Evolutionary conservation across 192 early-diverging fungal genomes (phyloP).

Genomic region (Linnemannia zychae): DNA sequence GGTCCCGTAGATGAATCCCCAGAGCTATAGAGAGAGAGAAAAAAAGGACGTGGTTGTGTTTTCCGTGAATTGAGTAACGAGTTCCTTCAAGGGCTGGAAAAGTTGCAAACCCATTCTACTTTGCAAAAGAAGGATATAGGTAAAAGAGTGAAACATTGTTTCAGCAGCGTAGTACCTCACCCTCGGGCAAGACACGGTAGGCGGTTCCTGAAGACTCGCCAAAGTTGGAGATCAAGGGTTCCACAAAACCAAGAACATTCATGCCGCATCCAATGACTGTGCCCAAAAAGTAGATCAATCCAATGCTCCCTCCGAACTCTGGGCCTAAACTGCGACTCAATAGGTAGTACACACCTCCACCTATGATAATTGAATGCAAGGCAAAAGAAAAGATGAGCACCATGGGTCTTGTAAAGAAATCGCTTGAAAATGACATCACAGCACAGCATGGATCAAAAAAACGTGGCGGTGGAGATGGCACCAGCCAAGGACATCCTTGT

Average conservation of each 20-base stretch:
- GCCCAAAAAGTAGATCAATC: conserved; percentile 73
- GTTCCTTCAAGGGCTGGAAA: background rate
- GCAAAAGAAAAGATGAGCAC: background rate
- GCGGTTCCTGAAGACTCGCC: conserved; percentile 65
- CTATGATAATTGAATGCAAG: conserved; percentile 21
- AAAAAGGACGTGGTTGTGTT: background rate
- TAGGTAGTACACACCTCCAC: conserved; percentile 80
- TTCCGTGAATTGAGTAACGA: background rate
- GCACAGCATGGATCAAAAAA: background rate
- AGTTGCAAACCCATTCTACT: background rate
- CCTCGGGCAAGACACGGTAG: conserved; percentile 67
- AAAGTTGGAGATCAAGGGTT: conserved; percentile 74
- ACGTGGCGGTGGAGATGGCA: background rate
- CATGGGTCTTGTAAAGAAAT: background rate
- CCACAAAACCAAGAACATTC: conserved; percentile 76
- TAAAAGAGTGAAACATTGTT: background rate
- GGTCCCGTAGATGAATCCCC: conserved; percentile 69
- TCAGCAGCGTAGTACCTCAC: conserved; percentile 27
- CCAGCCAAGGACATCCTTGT: background rate
- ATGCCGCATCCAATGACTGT: conserved; percentile 71
- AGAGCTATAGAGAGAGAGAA: conserved; percentile 57
- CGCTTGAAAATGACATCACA: background rate
- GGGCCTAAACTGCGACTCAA: conserved; percentile 75
- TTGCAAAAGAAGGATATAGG: background rate
- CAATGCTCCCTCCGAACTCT: conserved; percentile 82